Conservation (phyloP, 306 rosid species). For the Erythrophleum fordii region DNA sequence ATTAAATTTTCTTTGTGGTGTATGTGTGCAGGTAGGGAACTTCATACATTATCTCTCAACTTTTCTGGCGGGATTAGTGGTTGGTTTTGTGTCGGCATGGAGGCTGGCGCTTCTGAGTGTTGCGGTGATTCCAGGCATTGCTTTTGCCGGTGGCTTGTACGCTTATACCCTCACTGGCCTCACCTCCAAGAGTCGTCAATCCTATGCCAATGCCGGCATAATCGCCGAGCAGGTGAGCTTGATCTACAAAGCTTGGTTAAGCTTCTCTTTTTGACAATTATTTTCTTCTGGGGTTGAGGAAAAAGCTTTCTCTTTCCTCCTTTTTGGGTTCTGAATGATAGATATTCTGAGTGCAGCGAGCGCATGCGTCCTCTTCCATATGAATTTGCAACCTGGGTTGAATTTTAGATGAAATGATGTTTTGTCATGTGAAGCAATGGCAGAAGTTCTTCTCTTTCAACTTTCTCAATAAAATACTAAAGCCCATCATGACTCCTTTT, state of each 20-base stretch:
- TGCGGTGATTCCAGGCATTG: slow-evolving; percentile 98
- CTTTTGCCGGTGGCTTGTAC: slow-evolving; percentile 96
- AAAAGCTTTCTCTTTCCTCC: slow-evolving; percentile 29
- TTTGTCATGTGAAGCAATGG: slow-evolving; percentile 44
- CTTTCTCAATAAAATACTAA: slow-evolving; percentile 32
- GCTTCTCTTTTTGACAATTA: background rate
- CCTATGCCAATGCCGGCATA: slow-evolving; percentile 95
- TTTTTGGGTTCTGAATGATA: background rate
- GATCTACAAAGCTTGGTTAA: background rate
- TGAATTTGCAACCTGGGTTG: slow-evolving; percentile 39
- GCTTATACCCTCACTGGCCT: slow-evolving; percentile 98
- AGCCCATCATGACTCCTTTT: slow-evolving; percentile 26
- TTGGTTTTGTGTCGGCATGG: slow-evolving; percentile 99
- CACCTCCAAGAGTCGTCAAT: slow-evolving; percentile 93
- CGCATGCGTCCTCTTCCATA: slow-evolving; percentile 41
- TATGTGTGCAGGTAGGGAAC: slow-evolving; percentile 78
- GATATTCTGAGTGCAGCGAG: slow-evolving; percentile 32
- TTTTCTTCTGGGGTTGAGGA: slow-evolving; percentile 5
- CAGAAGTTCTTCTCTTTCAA: slow-evolving; percentile 30
- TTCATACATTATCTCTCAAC: slow-evolving; percentile 98
- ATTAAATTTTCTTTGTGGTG: background rate
- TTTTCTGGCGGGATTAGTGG: slow-evolving; percentile 95
- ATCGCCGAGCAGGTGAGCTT: slow-evolving; percentile 89
- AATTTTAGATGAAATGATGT: slow-evolving; percentile 45
- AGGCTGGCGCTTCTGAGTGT: slow-evolving; percentile 90